A percentile compares a stretch with the other conserved stretches of the same genome.
Conservation (phyloP, 192 early-diverging fungal genomes). For the Coemansia sp. region DNA sequence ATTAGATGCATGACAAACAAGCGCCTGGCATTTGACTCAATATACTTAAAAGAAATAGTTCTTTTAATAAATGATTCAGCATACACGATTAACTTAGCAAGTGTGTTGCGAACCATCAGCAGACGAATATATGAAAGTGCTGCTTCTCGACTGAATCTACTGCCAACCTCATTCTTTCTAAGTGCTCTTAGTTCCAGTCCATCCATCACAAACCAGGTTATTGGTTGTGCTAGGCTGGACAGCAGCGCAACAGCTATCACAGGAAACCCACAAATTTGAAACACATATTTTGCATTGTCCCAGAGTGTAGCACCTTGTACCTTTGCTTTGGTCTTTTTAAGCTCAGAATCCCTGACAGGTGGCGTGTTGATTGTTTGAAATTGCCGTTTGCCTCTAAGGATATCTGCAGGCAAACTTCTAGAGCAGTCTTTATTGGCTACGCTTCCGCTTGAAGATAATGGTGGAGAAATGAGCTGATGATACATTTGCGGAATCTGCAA, state of each 20-base stretch:
- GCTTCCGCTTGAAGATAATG: background rate
- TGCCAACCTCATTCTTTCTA: conserved; percentile 6
- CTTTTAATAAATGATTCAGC: conserved; percentile 3
- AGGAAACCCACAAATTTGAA: conserved; percentile 23
- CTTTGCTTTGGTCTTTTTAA: background rate
- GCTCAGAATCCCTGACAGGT: background rate
- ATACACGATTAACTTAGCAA: background rate
- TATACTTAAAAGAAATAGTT: conserved; percentile 1
- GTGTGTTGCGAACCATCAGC: conserved; percentile 11
- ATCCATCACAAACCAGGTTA: conserved; percentile 20
- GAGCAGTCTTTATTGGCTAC: conserved; percentile 1
- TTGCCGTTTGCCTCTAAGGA: background rate
- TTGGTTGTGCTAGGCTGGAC: conserved; percentile 25
- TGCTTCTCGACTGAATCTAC: background rate
- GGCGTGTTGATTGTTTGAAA: background rate
- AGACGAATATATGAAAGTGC: conserved; percentile 10
- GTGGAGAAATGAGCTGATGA: background rate
- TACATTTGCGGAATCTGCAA: conserved; percentile 18
- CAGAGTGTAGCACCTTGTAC: conserved; percentile 2
- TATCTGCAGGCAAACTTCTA: conserved; percentile 3
- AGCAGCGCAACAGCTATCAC: conserved; percentile 15
- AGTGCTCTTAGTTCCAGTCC: conserved; percentile 27
- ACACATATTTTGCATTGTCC: conserved; percentile 25
- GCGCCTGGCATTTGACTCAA: conserved; percentile 14
- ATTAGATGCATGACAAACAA: conserved; percentile 27